Conservation (phyloP, 163 green algal species). For the Volvox carteri region DNA sequence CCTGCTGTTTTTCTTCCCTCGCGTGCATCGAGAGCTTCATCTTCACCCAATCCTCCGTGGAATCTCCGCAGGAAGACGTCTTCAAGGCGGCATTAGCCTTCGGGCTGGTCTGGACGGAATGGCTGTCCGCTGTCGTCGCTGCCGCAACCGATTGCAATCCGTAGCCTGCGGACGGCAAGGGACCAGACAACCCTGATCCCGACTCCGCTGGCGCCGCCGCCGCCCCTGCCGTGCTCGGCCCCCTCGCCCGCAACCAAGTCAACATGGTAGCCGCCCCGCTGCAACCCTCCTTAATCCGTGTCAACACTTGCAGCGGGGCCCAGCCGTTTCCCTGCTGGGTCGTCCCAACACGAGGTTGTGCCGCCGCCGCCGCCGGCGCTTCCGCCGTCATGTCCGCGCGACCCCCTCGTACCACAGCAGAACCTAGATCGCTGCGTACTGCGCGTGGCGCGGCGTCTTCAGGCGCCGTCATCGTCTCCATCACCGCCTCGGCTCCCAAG, state of each 20-base stretch:
- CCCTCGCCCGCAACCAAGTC: too few relatives aligned
- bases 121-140: not conserved
- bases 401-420: too few relatives aligned
- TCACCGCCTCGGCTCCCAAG: not conserved
- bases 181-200: not conserved
- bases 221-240: not conserved
- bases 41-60: constrained; percentile 1
- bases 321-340: not conserved
- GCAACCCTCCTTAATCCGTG: not conserved
- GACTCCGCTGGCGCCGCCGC: not conserved
- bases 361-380: too few relatives aligned
- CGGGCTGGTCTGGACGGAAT: too few relatives aligned
- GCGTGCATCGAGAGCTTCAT: not conserved
- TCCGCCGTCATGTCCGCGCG: too few relatives aligned
- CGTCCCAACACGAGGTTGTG: too few relatives aligned
- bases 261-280: not conserved
- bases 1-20: not conserved
- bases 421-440: too few relatives aligned
- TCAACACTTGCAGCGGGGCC: not conserved
- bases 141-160: not conserved
- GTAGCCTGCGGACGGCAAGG: not conserved
- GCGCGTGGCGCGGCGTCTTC: too few relatives aligned
- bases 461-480: too few relatives aligned
- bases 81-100: not conserved
- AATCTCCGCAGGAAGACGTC: not conserved